Conservation (phyloP, 306 rosid species). For the Trifolium subterraneum region DNA sequence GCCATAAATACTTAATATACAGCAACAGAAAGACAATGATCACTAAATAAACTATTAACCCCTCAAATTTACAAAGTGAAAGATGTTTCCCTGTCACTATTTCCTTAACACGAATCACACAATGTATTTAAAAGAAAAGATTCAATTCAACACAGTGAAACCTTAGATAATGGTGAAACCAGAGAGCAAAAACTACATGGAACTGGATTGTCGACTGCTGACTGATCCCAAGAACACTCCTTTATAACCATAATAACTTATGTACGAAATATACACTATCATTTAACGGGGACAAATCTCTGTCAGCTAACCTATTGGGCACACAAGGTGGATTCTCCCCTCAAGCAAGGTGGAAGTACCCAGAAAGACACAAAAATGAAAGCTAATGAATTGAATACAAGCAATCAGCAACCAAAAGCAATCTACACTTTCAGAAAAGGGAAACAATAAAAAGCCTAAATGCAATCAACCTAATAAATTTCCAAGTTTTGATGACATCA, state of each 20-base stretch:
- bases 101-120: conserved; percentile 2
- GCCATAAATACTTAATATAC: conserved; percentile 1
- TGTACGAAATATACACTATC: background rate
- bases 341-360: background rate
- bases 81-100: conserved; percentile 3
- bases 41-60: conserved; percentile 1
- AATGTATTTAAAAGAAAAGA: conserved; percentile 19
- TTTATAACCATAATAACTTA: no score
- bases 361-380: background rate
- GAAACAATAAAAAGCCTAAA: background rate
- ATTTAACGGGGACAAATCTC: background rate
- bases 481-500: conserved; percentile 37
- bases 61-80: background rate
- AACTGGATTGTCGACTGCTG: no score
- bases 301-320: no score
- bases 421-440: conserved; percentile 21
- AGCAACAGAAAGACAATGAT: background rate
- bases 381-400: background rate
- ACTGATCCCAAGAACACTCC: no score
- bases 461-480: background rate
- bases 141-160: conserved; percentile 5
- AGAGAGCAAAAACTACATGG: no score
- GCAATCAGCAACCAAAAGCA: conserved; percentile 16
- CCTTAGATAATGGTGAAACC: background rate
- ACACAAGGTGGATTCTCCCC: background rate